These are phyloP conservation scores for Evernia prunastri DNA, from an alignment of 495 filamentous ascomycete species.

Conservation along the genomic window DNA sequence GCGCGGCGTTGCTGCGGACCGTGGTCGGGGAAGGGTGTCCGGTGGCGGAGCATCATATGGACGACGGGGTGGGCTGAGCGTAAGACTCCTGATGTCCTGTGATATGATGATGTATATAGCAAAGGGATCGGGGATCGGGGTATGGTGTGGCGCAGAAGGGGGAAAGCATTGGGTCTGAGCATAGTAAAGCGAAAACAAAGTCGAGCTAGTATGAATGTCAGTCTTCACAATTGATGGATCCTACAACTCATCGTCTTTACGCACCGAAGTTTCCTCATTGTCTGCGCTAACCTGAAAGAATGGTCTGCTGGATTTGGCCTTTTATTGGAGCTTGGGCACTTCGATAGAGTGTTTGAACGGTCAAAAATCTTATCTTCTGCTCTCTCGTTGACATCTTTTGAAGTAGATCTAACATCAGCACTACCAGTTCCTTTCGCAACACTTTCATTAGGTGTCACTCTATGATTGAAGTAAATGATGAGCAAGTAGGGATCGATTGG, in stretches of 20 bases:
- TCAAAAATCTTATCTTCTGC: background rate
- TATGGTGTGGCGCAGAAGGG: background rate
- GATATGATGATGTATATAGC: conserved; percentile 7
- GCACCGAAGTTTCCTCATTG: background rate
- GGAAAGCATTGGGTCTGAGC: background rate
- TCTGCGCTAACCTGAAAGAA: background rate
- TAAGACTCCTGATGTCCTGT: background rate
- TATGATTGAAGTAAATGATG: background rate
- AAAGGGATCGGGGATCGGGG: background rate
- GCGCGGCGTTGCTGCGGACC: conserved; percentile 21
- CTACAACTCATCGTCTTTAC: background rate
- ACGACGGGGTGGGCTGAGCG: conserved; percentile 9
- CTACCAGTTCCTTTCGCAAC: background rate
- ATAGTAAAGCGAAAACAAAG: background rate
- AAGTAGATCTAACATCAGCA: background rate
- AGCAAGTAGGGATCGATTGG: background rate
- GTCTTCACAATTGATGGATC: no score
- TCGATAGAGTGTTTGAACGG: background rate
- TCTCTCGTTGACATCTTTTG: background rate
- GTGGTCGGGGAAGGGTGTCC: conserved; percentile 25
- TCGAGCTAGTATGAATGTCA: background rate
- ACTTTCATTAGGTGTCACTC: background rate
- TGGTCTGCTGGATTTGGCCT: no score
- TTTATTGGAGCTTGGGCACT: no score
- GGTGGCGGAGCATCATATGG: conserved; percentile 14